Evolutionary conservation across 2,329 filamentous ascomycete genomes (phyloP), one percentile per base, ranked within the genome.

Genomic region (Penicillium carneum): DNA sequence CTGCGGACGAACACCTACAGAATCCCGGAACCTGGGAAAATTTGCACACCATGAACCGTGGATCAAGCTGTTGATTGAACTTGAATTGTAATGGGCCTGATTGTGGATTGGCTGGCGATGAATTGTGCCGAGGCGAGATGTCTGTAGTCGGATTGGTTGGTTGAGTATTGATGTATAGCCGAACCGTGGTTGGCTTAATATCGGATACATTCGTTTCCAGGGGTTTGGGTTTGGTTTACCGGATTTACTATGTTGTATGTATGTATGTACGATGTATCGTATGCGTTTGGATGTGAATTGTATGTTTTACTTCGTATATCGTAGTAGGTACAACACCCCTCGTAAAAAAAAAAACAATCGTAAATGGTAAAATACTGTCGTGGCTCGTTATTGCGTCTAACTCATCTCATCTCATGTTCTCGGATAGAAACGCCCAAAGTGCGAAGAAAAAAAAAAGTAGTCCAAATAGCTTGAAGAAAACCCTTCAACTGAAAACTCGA

Each of bases 371-470:
- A 23, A 29, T 43, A 34, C 14, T 4, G 20, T 31, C 52, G 9
- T 55, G 52, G 20, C 52, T 55, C 52, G 14, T 55, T 29, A 55
- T 31, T 36, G 42, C 52, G 36, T 55, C 11, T 10, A 55, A 38
- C 42, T 55, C 52, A 23, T 55, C 31, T 48, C 52, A 34, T 46
- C 26, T 26, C 52, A 34, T 46, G n/a, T 26, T 33, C 26, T 23
- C 20, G 33, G 33, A 47, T 47, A 38, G 31, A 38, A 55, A 38
- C 20, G 33, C 42, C 42, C 31, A 26, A 47, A 36, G 18, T 34
- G 23, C 5, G 4, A 26, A 26, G 18, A 26, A 54, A 10, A 29
- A 18, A 26, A 54, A 7, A 16, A 26, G 2, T 11, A 23, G 3
- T 29, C 23, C 42, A n/a, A 34, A 42, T n/a, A 41, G n/a, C 33